Evolutionary conservation across 2,329 filamentous ascomycete genomes (phyloP).

Genomic region (Fusarium abutilonis): DNA sequence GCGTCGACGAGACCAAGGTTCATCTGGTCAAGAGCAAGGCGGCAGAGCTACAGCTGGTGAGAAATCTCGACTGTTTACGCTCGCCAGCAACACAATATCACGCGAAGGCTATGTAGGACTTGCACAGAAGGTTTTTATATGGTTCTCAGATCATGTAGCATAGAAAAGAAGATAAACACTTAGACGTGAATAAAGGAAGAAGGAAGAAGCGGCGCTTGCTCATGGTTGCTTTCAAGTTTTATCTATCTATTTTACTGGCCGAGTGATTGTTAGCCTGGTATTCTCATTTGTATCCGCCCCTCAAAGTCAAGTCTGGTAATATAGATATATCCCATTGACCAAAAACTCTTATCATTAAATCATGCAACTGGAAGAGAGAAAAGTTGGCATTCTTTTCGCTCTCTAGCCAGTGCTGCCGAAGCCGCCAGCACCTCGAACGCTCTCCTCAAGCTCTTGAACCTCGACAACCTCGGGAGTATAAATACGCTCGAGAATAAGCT

Average conservation of each 20-base stretch:
- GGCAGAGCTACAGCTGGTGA: conserved; percentile 85
- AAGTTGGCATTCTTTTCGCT: background rate
- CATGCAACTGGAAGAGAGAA: conserved; percentile 9
- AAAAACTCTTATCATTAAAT: conserved; percentile 22
- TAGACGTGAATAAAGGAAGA: conserved; percentile 32
- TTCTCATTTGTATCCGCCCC: background rate
- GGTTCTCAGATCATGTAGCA: background rate
- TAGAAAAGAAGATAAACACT: conserved; percentile 21
- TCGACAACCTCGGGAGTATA: conserved; percentile 93
- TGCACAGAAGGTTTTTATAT: background rate
- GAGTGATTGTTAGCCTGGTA: background rate
- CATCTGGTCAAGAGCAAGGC: conserved; percentile 81
- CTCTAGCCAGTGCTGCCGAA: conserved; percentile 83
- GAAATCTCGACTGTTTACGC: conserved; percentile 75
- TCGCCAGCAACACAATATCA: conserved; percentile 72
- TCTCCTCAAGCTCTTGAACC: conserved; percentile 88
- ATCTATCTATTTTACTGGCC: background rate
- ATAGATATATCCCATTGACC: conserved; percentile 7
- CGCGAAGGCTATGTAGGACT: conserved; percentile 60
- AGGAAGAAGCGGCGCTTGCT: conserved; percentile 10
- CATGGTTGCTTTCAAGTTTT: background rate
- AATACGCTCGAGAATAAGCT: conserved; percentile 93
- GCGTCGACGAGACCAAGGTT: conserved; percentile 63
- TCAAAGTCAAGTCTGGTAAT: conserved; percentile 9
- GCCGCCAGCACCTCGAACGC: conserved; percentile 87